Evolutionary conservation across 2,329 filamentous ascomycete species (phyloP).

Genomic region (Aspergillus uvarum): DNA sequence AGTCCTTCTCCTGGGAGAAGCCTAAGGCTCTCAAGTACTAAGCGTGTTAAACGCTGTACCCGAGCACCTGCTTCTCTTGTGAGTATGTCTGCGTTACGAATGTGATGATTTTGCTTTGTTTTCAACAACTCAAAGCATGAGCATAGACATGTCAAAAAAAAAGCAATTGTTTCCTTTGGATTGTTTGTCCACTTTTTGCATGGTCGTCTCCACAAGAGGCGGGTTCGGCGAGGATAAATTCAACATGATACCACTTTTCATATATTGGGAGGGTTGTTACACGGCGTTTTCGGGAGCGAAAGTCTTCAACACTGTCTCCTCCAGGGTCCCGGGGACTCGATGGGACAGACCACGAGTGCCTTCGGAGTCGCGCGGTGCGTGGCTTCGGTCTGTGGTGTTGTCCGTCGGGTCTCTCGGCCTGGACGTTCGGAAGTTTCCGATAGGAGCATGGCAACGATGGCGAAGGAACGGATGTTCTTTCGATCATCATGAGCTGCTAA

Average conservation of each 20-base stretch:
- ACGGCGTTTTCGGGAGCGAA: constrained; percentile 44
- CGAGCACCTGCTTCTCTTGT: constrained; percentile 20
- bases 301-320: constrained; percentile 42
- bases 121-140: constrained; percentile 53
- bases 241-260: constrained; percentile 51
- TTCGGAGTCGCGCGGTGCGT: constrained; percentile 2
- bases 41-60: constrained; percentile 34
- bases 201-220: constrained; percentile 34
- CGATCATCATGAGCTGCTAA: constrained; percentile 29
- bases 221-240: constrained; percentile 46
- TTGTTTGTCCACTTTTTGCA: constrained; percentile 40
- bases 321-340: constrained; percentile 16
- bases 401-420: constrained; percentile 13
- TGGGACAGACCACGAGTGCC: constrained; percentile 7
- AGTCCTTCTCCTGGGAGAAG: constrained; percentile 97
- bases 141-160: constrained; percentile 39
- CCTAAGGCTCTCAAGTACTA: constrained; percentile 93
- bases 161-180: constrained; percentile 29
- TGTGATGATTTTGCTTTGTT: constrained; percentile 50
- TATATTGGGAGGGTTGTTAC: constrained; percentile 41
- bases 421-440: constrained; percentile 12
- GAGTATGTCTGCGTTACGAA: constrained; percentile 37
- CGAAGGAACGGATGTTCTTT: constrained; percentile 4
- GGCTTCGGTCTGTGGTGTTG: neutral
- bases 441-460: constrained; percentile 10